Base-by-base conservation (phyloP, 306 rosid genomes). In the Acacia melanoxylon region DNA sequence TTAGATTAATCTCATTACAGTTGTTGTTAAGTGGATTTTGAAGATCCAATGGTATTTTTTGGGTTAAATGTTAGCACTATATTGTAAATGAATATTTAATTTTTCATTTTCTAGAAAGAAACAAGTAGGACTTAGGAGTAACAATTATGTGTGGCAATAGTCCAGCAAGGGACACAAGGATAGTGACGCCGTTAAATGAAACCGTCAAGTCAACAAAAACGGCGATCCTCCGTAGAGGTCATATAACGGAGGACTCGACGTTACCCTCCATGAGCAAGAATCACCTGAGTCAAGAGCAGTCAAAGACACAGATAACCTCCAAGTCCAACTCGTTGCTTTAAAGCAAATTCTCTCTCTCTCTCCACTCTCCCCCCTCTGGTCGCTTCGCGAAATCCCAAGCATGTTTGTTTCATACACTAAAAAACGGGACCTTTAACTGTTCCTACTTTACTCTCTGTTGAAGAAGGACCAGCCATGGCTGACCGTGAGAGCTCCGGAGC, bases 251-350 rank as follows among this genome's bases (percentile, higher is more conserved):
- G 56, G 42, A 33, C 6, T 46, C 13, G 72, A 88, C 89, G 85
- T 83, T 81, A 65, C 72, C 83, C 68, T 81, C 75, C 54, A 40
- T 20, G 4, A 42, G 46, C 78, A 17, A 16, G n/a, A 89, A 85
- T 79, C 81, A 89, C 88, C 87, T 86, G 97, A 83, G 94, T 91
- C 94, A 87, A 92, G 40, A 2, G 11, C 76, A 78, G 95, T 91
- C 95, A 93, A 93, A 85, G 89, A 91, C 92, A 88, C 77, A 66
- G 67, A 86, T 85, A 85, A 85, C 88, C 88, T 86, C 69, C 69
- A 27, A 27, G 10, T 44, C 48, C 48, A 37, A 37, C 44, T 62
- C 78, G 58, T 35, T 35, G 45, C 79, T 83, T 80, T 82, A 45
- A 70, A 84, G 33, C 84, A 31, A 70, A 17, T 19, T 58, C 72